Evolutionary conservation across 371 early-diverging fungal genomes (phyloP).

Genomic region (Apophysomyces ossiformis): DNA sequence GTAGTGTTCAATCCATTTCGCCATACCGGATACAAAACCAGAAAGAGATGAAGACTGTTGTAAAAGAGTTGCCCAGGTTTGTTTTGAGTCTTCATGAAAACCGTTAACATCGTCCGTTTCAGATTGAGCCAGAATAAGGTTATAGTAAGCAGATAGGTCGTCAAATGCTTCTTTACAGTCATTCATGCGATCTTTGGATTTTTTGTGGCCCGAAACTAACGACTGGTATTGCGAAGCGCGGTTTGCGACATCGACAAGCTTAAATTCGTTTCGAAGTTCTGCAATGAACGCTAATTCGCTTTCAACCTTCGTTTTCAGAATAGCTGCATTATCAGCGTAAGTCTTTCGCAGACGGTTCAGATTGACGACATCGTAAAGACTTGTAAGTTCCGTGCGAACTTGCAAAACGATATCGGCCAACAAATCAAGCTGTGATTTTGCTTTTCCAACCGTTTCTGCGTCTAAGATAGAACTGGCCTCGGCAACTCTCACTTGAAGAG

Average conservation of each 20-base stretch:
- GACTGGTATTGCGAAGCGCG: constrained; percentile 16
- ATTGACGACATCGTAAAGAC: constrained; percentile 20
- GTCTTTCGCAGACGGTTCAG: constrained; percentile 23
- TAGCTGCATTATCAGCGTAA: constrained; percentile 19
- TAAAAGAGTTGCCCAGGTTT: constrained; percentile 16
- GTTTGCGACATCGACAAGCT: neutral
- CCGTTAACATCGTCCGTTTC: neutral
- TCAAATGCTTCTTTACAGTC: constrained; percentile 25
- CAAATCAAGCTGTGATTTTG: constrained; percentile 13
- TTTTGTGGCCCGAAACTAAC: constrained; percentile 22
- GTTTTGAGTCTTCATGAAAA: neutral
- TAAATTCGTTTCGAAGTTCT: constrained; percentile 11
- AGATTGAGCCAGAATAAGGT: constrained; percentile 15
- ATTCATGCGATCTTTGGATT: constrained; percentile 11
- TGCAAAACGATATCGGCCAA: constrained; percentile 11
- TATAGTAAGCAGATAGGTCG: constrained; percentile 20
- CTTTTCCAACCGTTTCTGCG: neutral
- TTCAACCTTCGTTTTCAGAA: constrained; percentile 15
- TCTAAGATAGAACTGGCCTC: neutral
- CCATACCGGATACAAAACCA: neutral
- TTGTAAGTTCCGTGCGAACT: constrained; percentile 12
- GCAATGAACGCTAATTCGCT: constrained; percentile 5
- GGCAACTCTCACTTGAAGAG: neutral
- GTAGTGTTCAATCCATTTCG: constrained; percentile 11
- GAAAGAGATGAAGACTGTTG: neutral